phyloP scores from a whole-genome alignment of 2,329 filamentous ascomycete species.

The Cercospora sp. region DNA sequence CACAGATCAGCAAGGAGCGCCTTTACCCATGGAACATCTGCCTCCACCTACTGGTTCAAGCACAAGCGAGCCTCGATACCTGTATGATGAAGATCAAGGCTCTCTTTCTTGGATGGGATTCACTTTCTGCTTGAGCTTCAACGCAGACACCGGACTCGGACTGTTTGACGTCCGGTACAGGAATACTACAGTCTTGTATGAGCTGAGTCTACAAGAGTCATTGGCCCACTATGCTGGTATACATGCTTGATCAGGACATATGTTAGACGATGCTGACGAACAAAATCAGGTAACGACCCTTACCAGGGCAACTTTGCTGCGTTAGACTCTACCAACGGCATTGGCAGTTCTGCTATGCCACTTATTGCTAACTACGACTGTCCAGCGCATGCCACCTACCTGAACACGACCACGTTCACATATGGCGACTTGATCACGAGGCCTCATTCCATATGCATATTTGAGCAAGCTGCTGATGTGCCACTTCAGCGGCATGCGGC shows the following conservation, averaged over 20 bases:
- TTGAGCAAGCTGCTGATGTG: constrained; percentile 53
- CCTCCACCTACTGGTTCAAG: constrained; percentile 48
- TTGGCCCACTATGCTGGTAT: constrained; percentile 53
- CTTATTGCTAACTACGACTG: constrained; percentile 56
- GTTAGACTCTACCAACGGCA: constrained; percentile 52
- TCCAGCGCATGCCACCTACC: constrained; percentile 51
- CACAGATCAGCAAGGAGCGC: constrained; percentile 45
- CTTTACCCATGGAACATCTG: constrained; percentile 5
- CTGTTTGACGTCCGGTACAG: constrained; percentile 57
- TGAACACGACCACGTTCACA: no score
- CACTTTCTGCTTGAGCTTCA: constrained; percentile 55
- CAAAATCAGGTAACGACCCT: constrained; percentile 43
- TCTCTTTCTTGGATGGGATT: constrained; percentile 57
- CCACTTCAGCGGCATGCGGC: constrained; percentile 54
- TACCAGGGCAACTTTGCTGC: constrained; percentile 50
- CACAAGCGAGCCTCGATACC: constrained; percentile 45
- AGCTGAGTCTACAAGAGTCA: constrained; percentile 58
- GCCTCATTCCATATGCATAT: constrained; percentile 55
- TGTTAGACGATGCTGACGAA: no score
- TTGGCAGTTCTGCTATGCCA: constrained; percentile 50
- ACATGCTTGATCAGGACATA: not conserved
- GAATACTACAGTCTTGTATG: constrained; percentile 57
- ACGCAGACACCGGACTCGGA: constrained; percentile 50
- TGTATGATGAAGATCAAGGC: constrained; percentile 45
- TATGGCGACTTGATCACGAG: no score